A percentile compares a stretch with the other conserved stretches of the same genome.
phyloP scores from a whole-genome alignment of 768 basidiomycete species.

The Tricholoma flavovirens region DNA sequence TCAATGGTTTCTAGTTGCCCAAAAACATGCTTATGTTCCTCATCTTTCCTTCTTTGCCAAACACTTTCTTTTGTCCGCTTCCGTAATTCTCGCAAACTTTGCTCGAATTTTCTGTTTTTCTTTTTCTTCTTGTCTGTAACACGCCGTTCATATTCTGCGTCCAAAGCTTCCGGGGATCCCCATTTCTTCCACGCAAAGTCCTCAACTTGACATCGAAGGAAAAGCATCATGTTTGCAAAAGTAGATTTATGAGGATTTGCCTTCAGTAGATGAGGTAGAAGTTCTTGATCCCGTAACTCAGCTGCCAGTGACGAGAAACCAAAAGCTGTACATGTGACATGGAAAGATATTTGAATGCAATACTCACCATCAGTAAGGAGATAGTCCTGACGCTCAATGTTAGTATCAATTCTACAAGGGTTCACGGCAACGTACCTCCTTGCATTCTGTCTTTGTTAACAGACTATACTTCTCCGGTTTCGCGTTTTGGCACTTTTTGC shows the following conservation, averaged over 20 bases:
- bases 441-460: conserved; percentile 97
- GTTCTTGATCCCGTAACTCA: conserved; percentile 87
- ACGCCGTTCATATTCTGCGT: conserved; percentile 73
- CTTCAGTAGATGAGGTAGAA: conserved; percentile 83
- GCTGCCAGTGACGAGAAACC: conserved; percentile 40
- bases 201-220: conserved; percentile 89
- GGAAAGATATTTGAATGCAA: neutral
- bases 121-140: conserved; percentile 53
- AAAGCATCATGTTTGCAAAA: conserved; percentile 99
- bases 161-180: conserved; percentile 89
- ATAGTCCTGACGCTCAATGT: conserved; percentile 62
- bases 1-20: conserved; percentile 49
- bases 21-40: conserved; percentile 83
- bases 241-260: conserved; percentile 94
- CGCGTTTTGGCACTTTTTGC: conserved; percentile 85
- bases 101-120: conserved; percentile 87
- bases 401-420: neutral
- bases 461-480: conserved; percentile 91
- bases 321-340: neutral
- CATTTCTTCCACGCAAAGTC: conserved; percentile 98
- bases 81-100: conserved; percentile 62
- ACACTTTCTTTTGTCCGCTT: conserved; percentile 16
- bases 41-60: conserved; percentile 4
- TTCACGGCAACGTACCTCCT: conserved; percentile 53
- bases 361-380: conserved; percentile 84